These are phyloP conservation scores for Spiromastix sp. DNA, from an alignment of 2,329 filamentous ascomycete genomes.

Conservation along the genomic window DNA sequence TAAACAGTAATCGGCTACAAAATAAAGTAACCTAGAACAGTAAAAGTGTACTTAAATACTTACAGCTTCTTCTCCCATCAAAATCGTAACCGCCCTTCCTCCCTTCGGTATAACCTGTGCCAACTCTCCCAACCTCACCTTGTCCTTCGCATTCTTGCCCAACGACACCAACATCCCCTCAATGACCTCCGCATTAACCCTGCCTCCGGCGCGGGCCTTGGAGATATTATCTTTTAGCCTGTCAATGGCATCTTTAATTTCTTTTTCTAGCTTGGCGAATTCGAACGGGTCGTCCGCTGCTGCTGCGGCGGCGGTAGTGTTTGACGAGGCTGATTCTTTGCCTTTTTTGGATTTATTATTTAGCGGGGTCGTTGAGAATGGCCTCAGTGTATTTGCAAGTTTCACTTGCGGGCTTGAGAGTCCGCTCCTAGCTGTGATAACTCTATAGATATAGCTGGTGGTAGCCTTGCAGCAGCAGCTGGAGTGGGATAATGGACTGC, in stretches of 20 bases:
- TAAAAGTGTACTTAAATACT: conserved; percentile 15
- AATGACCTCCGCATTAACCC: conserved; percentile 52
- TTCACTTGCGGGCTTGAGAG: too few relatives aligned
- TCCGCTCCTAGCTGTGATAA: too few relatives aligned
- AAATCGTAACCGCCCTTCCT: conserved; percentile 48
- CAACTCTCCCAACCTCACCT: conserved; percentile 48
- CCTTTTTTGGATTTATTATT: conserved; percentile 41
- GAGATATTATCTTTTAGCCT: conserved; percentile 51
- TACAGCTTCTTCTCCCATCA: conserved; percentile 55
- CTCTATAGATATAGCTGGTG: too few relatives aligned
- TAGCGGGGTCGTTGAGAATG: conserved; percentile 34
- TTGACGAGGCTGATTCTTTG: conserved; percentile 30
- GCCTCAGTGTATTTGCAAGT: too few relatives aligned
- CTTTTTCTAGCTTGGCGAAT: conserved; percentile 46
- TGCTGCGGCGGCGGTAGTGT: conserved; percentile 23
- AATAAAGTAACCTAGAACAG: conserved; percentile 1
- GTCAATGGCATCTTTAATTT: conserved; percentile 45
- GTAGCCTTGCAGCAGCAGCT: too few relatives aligned
- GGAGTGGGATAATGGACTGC: too few relatives aligned
- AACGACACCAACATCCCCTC: conserved; percentile 52
- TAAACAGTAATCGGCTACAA: neutral
- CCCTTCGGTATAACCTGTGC: conserved; percentile 58
- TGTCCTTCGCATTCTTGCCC: conserved; percentile 40
- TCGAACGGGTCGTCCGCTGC: conserved; percentile 47
- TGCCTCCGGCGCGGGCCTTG: conserved; percentile 51